Conservation (phyloP, 1,139 yeast species). For the Suhomyces terraborum region DNA sequence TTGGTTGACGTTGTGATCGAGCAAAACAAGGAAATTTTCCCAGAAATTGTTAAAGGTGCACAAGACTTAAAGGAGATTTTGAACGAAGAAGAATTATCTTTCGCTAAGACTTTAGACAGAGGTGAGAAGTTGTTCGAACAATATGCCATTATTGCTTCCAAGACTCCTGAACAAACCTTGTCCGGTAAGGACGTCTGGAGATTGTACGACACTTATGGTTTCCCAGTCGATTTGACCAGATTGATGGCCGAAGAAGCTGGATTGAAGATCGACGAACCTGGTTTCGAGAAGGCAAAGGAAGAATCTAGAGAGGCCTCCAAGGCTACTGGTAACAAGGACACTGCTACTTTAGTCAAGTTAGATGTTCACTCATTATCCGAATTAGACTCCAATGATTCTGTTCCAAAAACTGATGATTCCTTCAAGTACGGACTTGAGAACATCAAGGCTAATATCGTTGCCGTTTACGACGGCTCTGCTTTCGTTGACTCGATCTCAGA, state of each 20-base stretch:
- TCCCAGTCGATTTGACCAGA: conserved; percentile 97
- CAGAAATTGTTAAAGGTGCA: conserved; percentile 76
- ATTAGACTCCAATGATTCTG: conserved; percentile 55
- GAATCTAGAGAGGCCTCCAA: conserved; percentile 94
- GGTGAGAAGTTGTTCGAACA: conserved; percentile 97
- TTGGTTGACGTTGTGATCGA: conserved; percentile 91
- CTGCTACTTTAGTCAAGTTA: conserved; percentile 66
- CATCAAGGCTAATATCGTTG: conserved; percentile 63
- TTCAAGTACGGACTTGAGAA: conserved; percentile 70
- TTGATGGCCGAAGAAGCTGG: conserved; percentile 99
- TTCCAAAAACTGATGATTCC: conserved; percentile 82
- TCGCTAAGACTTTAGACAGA: conserved; percentile 92
- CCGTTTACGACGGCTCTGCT: conserved; percentile 66
- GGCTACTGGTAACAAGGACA: conserved; percentile 70
- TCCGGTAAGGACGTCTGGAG: conserved; percentile 98
- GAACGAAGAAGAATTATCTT: conserved; percentile 93
- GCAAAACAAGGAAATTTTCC: conserved; percentile 86
- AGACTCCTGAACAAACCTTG: conserved; percentile 71
- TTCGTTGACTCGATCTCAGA: conserved; percentile 51
- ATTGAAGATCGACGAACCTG: conserved; percentile 86
- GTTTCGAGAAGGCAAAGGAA: conserved; percentile 84
- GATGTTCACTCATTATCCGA: conserved; percentile 87
- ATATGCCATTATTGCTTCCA: conserved; percentile 81
- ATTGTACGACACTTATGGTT: conserved; percentile 97
- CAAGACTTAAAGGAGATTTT: conserved; percentile 83